Base-by-base conservation (phyloP, 1,284 basidiomycete genomes). In the Marasmius tenuissimus region DNA sequence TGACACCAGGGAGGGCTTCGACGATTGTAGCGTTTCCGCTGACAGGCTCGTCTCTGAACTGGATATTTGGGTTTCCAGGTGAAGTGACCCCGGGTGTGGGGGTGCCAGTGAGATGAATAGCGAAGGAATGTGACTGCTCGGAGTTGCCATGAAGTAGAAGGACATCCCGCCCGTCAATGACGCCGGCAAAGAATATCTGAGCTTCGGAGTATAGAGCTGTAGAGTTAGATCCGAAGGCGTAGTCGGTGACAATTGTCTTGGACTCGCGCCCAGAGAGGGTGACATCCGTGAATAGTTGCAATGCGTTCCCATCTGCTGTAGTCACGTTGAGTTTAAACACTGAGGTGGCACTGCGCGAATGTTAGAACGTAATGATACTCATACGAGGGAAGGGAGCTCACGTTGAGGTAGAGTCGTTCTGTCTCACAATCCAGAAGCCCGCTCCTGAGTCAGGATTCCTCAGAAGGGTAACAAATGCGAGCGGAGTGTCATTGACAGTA, bases 381-480 rank as follows among this genome's bases (percentile, higher is more conserved):
- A 22, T 40, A 22, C 34, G 4, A 37, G 34, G 33, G 37, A 49
- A 42, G 40, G 33, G 14, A 45, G 22, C 86, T 70, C 63, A 91
- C 90, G 78, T 85, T 2, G 88, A 88, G 0, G 83, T 85, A 5
- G 89, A 88, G 69, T 86, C 77, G 2, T 70, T 75, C 66, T 94
- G 91, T 8, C 93, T 80, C 14, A 82, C 80, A 59, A 94, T 81
- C 68, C 88, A 91, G 73, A 93, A 94, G 4, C 81, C 79, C 1
- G 88, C 76, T 3, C 74, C 73, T 0, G 81, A 85, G 63, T 90
- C 88, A 0, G 87, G 88, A 69, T 93, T 93, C 54, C 73, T 75
- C 56, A 93, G 73, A 16, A 85, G 71, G 0, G 89, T 90, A 27
- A 83, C 81, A 66, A 88, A 89, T 0, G 80, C 82, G 1, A 75